Percentiles rank a stretch among this genome's conserved stretches.
Conservation (phyloP, 2,329 filamentous ascomycete genomes). For the Lachnellula cervina region DNA sequence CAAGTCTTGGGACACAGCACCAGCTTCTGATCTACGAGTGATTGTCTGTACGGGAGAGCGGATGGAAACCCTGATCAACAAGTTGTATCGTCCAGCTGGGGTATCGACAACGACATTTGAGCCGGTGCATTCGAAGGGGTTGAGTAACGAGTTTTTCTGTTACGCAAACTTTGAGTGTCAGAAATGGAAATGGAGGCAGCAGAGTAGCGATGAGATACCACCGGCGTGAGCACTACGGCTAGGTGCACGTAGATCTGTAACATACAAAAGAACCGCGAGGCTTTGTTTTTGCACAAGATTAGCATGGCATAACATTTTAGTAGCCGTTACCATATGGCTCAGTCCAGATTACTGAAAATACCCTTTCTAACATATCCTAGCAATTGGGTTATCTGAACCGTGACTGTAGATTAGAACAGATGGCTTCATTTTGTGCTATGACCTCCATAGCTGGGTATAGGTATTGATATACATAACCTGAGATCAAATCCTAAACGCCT, state of each 20-base stretch:
- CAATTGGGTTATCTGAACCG: too few species aligned
- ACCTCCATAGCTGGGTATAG: constrained; percentile 1
- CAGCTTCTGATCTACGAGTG: constrained; percentile 32
- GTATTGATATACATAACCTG: constrained; percentile 1
- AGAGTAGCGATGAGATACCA: background rate
- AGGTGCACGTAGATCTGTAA: too few species aligned
- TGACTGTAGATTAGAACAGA: background rate
- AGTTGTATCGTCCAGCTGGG: constrained; percentile 62
- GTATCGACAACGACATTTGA: constrained; percentile 63
- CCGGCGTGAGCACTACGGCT: background rate
- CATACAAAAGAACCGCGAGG: too few species aligned
- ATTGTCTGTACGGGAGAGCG: constrained; percentile 75
- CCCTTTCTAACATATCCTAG: too few species aligned
- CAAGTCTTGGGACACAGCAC: constrained; percentile 34
- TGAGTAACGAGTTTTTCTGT: constrained; percentile 78
- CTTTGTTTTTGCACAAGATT: too few species aligned
- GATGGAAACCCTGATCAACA: constrained; percentile 60
- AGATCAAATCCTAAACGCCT: constrained; percentile 6
- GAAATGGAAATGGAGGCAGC: constrained; percentile 40
- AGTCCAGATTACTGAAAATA: too few species aligned
- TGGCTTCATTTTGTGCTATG: background rate
- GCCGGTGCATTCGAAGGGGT: constrained; percentile 62
- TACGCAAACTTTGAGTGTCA: constrained; percentile 72
- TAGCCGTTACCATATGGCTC: too few species aligned
- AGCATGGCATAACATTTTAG: too few species aligned